These are phyloP conservation scores for Euphorbia celastroides DNA, from an alignment of 441 rosid genomes.

Conservation along the genomic window DNA sequence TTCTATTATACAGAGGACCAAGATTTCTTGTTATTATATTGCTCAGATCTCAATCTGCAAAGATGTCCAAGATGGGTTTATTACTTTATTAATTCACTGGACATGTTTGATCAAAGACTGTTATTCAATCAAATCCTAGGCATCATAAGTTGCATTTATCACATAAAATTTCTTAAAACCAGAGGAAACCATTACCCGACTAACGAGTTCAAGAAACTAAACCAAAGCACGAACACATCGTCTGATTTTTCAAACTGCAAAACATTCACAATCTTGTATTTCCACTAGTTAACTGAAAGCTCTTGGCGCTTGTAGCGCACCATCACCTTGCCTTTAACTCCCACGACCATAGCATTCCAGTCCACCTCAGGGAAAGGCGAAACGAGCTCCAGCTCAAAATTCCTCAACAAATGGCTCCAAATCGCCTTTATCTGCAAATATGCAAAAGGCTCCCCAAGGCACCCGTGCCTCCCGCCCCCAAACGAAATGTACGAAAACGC, in stretches of 20 bases:
- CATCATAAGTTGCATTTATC: neutral
- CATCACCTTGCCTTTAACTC: slow-evolving; percentile 96
- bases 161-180: neutral
- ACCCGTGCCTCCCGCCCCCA: slow-evolving; percentile 98
- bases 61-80: too few species aligned
- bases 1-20: too few species aligned
- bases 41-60: neutral
- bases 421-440: slow-evolving; percentile 98
- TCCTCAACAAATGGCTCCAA: slow-evolving; percentile 97
- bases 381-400: slow-evolving; percentile 77
- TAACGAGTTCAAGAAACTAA: neutral
- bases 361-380: slow-evolving; percentile 97
- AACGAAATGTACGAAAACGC: slow-evolving; percentile 86
- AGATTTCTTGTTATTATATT: too few species aligned
- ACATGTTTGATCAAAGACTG: neutral
- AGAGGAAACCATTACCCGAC: neutral
- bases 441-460: slow-evolving; percentile 98
- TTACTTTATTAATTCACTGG: too few species aligned
- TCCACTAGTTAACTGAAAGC: slow-evolving; percentile 36
- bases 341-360: slow-evolving; percentile 99
- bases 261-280: too few species aligned
- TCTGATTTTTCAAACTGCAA: too few species aligned
- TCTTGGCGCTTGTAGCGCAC: slow-evolving; percentile 79
- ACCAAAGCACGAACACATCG: slow-evolving; percentile 4
- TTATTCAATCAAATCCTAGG: neutral